These are phyloP conservation scores for Amphirosellinia nigrospora DNA, from an alignment of 495 filamentous ascomycete genomes.

Conservation along the genomic window DNA sequence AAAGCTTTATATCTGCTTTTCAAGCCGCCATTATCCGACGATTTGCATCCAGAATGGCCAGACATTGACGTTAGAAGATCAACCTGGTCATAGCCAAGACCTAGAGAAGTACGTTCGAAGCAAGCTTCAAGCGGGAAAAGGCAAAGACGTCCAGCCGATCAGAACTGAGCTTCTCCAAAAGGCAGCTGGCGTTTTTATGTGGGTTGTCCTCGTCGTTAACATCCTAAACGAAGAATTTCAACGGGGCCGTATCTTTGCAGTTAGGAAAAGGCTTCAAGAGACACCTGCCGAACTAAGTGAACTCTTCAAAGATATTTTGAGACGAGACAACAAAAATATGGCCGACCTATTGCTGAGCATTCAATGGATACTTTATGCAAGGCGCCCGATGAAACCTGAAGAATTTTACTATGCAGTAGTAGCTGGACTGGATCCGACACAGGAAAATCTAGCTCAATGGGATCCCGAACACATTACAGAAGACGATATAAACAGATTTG, in stretches of 20 bases:
- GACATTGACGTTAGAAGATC: conserved; percentile 33
- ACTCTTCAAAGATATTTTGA: conserved; percentile 18
- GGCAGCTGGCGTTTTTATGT: conserved; percentile 56
- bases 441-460: conserved; percentile 15
- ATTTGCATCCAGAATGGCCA: conserved; percentile 47
- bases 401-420: conserved; percentile 50
- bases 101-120: neutral
- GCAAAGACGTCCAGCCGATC: conserved; percentile 36
- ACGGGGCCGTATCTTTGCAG: conserved; percentile 5
- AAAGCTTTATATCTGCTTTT: conserved; percentile 45
- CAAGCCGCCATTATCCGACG: conserved; percentile 59
- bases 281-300: conserved; percentile 13
- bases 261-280: conserved; percentile 12
- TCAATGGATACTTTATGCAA: conserved; percentile 36
- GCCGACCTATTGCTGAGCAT: conserved; percentile 24
- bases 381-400: conserved; percentile 38
- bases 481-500: conserved; percentile 34
- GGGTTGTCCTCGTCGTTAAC: conserved; percentile 53
- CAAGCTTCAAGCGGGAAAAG: neutral
- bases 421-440: conserved; percentile 31
- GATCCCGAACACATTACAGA: conserved; percentile 11
- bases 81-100: conserved; percentile 10
- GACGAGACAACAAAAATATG: neutral
- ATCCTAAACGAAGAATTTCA: conserved; percentile 33
- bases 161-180: conserved; percentile 44